A percentile compares a stretch with the other conserved stretches of the same genome.
These are phyloP conservation scores for Saccharomyces hybrid DNA, from an alignment of 1,139 yeast genomes.

Conservation along the genomic window DNA sequence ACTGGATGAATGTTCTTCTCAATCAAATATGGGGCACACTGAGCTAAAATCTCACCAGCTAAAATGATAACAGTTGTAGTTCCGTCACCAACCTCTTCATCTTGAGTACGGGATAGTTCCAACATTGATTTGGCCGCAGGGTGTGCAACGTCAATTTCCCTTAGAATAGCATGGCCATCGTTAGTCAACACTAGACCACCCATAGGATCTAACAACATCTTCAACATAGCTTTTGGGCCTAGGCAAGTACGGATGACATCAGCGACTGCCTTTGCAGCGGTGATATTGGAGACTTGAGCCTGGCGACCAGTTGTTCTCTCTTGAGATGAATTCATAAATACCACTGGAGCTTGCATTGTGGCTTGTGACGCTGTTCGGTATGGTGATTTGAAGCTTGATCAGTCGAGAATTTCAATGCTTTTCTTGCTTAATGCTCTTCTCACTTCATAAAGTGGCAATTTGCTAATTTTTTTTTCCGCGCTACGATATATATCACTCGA, in stretches of 20 bases:
- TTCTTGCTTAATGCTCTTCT: not conserved
- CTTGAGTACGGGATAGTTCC: slow-evolving; percentile 94
- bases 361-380: slow-evolving; percentile 8
- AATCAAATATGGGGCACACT: slow-evolving; percentile 78
- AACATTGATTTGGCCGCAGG: slow-evolving; percentile 99
- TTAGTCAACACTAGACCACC: slow-evolving; percentile 96
- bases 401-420: not conserved
- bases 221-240: slow-evolving; percentile 99
- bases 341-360: slow-evolving; percentile 67
- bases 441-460: not conserved
- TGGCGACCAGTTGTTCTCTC: slow-evolving; percentile 95
- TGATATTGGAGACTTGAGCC: slow-evolving; percentile 92
- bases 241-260: slow-evolving; percentile 95
- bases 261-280: slow-evolving; percentile 98
- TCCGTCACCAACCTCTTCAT: slow-evolving; percentile 98
- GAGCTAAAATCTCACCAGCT: slow-evolving; percentile 96
- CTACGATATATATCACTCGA: not conserved
- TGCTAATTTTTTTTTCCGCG: not conserved
- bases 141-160: slow-evolving; percentile 88
- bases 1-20: slow-evolving; percentile 97
- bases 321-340: slow-evolving; percentile 72
- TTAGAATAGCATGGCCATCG: slow-evolving; percentile 90
- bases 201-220: slow-evolving; percentile 97
- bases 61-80: slow-evolving; percentile 91
- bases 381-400: not conserved